Base-by-base conservation (phyloP, 306 rosid species). In the Fragaria iinumae region DNA sequence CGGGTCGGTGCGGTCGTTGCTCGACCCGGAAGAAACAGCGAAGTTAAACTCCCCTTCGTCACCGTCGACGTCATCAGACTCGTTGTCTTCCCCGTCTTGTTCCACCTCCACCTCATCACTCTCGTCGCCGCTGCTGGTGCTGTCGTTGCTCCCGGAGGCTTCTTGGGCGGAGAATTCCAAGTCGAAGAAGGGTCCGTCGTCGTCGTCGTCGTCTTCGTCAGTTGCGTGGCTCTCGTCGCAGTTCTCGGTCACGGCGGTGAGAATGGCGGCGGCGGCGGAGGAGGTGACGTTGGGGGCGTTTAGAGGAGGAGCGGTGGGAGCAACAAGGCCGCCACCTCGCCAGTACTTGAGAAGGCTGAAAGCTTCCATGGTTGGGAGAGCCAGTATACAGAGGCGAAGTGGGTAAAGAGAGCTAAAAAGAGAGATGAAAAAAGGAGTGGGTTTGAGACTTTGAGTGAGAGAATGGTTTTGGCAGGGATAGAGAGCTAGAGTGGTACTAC, bases 301-400 rank as follows among this genome's bases (percentile, higher is more conserved):
- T 20, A 70, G 29, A 25, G 68, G 17, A 52, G 55, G 65, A 20
- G 67, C 49, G 38, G n/a, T 57, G 69, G 3, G 52, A 55, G 3
- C 25, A 48, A 3, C 75, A 5, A 67, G 88, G 4, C 87, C 89
- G 55, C 86, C 88, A 0, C 90, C 88, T 80, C 97, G 77, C 99
- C 97, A 92, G 84, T 92, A 90, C 80, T 91, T 95, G 90, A 92
- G 99, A 21, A 95, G 82, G 88, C 91, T 95, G 78, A 95, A 95
- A 85, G 97, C 91, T 90, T 95, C 99, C 99, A 95, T 95, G 45
- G 97, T 95, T 80, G 99, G 99, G 97, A 95, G 97, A 90, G 99
- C 97, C 99, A 96, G 99, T 77, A 85, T 91, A 71, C 69, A 11
- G 25, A 52, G 72, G 2, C 20, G 69, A 45, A 10, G 78, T 36